Conservation (phyloP, 73 alveolate genomes). For the Strombidium stylifer region DNA sequence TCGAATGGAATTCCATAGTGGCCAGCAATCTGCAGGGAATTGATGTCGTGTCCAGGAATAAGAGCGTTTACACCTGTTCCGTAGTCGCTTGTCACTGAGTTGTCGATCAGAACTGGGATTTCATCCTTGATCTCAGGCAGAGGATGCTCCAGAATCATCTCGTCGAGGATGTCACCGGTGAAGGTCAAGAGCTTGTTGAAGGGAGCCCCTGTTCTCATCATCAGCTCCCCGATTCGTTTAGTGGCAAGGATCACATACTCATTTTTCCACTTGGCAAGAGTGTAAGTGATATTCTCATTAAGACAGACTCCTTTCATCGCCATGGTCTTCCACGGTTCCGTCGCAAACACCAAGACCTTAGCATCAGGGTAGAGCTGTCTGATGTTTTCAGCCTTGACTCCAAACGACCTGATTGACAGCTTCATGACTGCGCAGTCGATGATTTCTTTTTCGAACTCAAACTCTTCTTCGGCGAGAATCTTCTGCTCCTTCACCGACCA, state of each 20-base stretch:
- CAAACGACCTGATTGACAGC: constrained; percentile 16
- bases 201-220: neutral
- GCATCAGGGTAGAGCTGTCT: constrained; percentile 17
- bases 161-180: constrained; percentile 26
- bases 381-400: constrained; percentile 18
- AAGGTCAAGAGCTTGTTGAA: neutral
- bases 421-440: constrained; percentile 30
- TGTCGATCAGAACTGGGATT: constrained; percentile 19
- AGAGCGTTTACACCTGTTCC: constrained; percentile 52
- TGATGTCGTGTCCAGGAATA: constrained; percentile 41
- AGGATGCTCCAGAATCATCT: constrained; percentile 41
- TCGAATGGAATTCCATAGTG: constrained; percentile 10
- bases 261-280: constrained; percentile 23
- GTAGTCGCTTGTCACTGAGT: neutral
- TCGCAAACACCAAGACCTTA: constrained; percentile 15
- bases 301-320: constrained; percentile 39
- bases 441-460: constrained; percentile 21
- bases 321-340: constrained; percentile 54
- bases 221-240: constrained; percentile 33
- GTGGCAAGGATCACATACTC: constrained; percentile 43
- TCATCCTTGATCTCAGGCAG: constrained; percentile 5
- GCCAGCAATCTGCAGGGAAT: constrained; percentile 27
- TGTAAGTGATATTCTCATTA: constrained; percentile 16
- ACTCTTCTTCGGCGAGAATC: constrained; percentile 38
- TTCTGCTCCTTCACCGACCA: constrained; percentile 55